A percentile compares a stretch with the other conserved stretches of the same genome.
These are phyloP conservation scores for Catharanthus roseus DNA, from an alignment of 257 asterid species.

Conservation along the genomic window DNA sequence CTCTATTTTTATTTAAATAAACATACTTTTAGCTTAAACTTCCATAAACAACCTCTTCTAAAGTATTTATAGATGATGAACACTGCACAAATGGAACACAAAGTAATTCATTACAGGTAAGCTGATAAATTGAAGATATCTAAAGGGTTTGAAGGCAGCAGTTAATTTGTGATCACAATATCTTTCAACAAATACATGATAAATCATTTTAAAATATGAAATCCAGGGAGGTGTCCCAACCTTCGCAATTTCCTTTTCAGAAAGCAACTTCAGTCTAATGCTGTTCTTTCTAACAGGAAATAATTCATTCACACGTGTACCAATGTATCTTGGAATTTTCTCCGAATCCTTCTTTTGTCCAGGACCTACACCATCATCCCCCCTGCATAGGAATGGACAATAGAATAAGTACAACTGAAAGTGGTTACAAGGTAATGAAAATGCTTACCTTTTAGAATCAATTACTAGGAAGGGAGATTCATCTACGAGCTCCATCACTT, in stretches of 20 bases:
- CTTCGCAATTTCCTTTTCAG: conserved; percentile 50
- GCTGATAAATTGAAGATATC: neutral
- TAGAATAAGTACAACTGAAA: neutral
- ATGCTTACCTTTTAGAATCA: conserved; percentile 37
- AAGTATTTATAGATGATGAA: neutral
- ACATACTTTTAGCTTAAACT: too few species aligned
- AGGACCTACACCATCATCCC: conserved; percentile 37
- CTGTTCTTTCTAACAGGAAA: conserved; percentile 62
- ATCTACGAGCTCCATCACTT: conserved; percentile 33
- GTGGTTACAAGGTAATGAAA: conserved; percentile 3
- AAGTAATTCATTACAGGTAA: neutral
- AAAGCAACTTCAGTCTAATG: conserved; percentile 41
- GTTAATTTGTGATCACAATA: neutral
- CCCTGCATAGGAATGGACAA: conserved; percentile 34
- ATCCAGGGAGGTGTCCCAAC: conserved; percentile 26
- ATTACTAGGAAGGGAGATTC: conserved; percentile 37
- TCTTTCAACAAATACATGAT: neutral
- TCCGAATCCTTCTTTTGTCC: conserved; percentile 45
- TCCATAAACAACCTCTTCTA: too few species aligned
- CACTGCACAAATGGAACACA: neutral
- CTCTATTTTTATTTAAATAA: too few species aligned
- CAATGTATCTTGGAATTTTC: conserved; percentile 45
- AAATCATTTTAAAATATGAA: neutral
- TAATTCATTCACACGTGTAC: conserved; percentile 57
- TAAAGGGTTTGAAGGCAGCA: neutral